phyloP scores from a whole-genome alignment of 306 rosid species.

The Quercus gilva region DNA sequence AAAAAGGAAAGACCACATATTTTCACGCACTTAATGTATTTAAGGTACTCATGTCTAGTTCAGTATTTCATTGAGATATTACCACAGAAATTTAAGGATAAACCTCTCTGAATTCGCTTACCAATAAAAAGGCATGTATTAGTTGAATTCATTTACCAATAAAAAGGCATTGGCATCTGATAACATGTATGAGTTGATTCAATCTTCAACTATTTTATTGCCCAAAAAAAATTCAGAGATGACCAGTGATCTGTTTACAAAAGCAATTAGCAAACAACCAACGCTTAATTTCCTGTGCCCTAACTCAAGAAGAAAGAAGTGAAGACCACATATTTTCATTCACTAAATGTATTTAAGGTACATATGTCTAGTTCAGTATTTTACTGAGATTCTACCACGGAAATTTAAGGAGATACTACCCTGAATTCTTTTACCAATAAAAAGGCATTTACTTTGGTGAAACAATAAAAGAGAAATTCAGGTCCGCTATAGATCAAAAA shows the following conservation, averaged over 20 bases:
- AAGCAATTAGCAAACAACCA: background rate
- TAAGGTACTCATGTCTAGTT: background rate
- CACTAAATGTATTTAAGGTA: background rate
- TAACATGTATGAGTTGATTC: no score
- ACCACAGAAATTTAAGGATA: background rate
- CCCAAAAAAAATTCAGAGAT: background rate
- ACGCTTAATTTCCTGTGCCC: background rate
- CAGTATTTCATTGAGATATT: background rate
- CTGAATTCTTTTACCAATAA: conserved; percentile 13
- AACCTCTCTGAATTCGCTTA: conserved; percentile 11
- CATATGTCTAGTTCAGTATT: background rate
- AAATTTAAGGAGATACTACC: conserved; percentile 3
- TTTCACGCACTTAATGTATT: background rate
- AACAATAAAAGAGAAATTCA: background rate
- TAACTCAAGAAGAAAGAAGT: background rate
- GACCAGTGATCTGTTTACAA: background rate
- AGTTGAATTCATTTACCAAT: no score
- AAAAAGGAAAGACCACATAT: background rate
- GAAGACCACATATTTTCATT: background rate
- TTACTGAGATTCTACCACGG: background rate
- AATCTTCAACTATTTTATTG: background rate
- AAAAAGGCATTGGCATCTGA: no score
- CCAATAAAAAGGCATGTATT: background rate
- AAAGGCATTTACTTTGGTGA: background rate
- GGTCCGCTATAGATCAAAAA: conserved; percentile 1